Base-by-base conservation (phyloP, 2,329 filamentous ascomycete genomes). In the Colletotrichum sp. region DNA sequence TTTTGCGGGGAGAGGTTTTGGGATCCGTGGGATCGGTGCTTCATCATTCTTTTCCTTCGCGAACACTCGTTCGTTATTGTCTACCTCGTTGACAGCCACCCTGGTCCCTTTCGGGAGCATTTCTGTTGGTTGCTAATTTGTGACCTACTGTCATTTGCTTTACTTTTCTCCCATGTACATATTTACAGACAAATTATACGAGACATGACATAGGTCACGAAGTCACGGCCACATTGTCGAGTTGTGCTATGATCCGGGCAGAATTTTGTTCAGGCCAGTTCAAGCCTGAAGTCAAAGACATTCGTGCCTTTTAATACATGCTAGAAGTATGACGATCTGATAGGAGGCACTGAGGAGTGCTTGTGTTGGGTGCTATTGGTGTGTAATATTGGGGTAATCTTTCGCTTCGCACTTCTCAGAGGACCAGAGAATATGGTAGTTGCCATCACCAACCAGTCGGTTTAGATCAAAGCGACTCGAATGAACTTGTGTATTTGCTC, bases 401-500 rank as follows among this genome's bases (percentile, higher is more conserved):
- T 13, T n/a, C 16, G 12, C n/a, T 52, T 52, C n/a, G 18, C 6
- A 52, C 6, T 21, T 52, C 43, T 52, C 10, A 8, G 6, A 13
- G n/a, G 43, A 21, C n/a, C 10, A 21, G 10, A 12, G n/a, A 52
- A 52, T 52, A 0, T 5, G 10, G 3, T 5, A 21, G 10, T 21
- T 21, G 43, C 43, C 10, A 21, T 21, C n/a, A 48, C 18, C 38
- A 48, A 12, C 18, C 9, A 9, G 18, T 48, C 38, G 18, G 2
- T 10, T 52, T 21, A 12, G 10, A 52, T 52, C n/a, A 48, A 48
- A 13, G 18, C 38, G 5, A 48, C 18, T 48, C 1, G 18, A n/a
- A 43, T 12, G 0, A 43, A 43, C 38, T 43, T 38, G 1, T 0
- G 18, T 38, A 3, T 9, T 3, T 10, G 43, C n/a, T 21, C 2